Evolutionary conservation across 2,329 filamentous ascomycete genomes (phyloP).

Genomic region (Cercospora sesami): DNA sequence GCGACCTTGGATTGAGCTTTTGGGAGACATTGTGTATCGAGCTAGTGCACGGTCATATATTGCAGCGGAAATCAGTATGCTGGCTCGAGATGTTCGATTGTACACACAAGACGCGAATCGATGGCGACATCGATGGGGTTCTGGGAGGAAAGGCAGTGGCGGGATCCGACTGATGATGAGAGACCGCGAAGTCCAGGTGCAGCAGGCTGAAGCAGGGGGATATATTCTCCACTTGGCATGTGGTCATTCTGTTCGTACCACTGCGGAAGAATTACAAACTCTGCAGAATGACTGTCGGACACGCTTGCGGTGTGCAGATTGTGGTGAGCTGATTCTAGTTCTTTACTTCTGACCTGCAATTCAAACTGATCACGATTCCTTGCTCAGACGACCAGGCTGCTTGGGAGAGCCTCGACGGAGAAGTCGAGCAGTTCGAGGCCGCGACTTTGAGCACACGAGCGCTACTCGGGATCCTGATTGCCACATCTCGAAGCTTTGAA

Average conservation of each 20-base stretch:
- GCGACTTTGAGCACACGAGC: neutral
- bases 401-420: slow-evolving; percentile 12
- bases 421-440: neutral
- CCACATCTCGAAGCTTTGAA: slow-evolving; percentile 13
- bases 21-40: slow-evolving; percentile 7
- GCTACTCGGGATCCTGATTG: neutral
- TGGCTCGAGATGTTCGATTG: neutral
- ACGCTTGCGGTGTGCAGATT: slow-evolving; percentile 7
- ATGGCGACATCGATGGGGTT: slow-evolving; percentile 10
- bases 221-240: slow-evolving; percentile 5
- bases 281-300: neutral
- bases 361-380: neutral
- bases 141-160: neutral
- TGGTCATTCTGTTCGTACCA: slow-evolving; percentile 1
- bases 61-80: slow-evolving; percentile 6
- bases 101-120: neutral
- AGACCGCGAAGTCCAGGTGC: neutral
- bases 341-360: neutral
- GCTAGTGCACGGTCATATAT: slow-evolving; percentile 8
- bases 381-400: slow-evolving; percentile 6
- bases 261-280: neutral
- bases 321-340: slow-evolving; percentile 7
- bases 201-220: neutral
- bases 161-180: neutral
- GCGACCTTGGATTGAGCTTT: slow-evolving; percentile 16